A percentile compares a stretch with the other conserved stretches of the same genome.
Conservation (phyloP, 2,329 filamentous ascomycete species). For the Triangularia setosa region DNA sequence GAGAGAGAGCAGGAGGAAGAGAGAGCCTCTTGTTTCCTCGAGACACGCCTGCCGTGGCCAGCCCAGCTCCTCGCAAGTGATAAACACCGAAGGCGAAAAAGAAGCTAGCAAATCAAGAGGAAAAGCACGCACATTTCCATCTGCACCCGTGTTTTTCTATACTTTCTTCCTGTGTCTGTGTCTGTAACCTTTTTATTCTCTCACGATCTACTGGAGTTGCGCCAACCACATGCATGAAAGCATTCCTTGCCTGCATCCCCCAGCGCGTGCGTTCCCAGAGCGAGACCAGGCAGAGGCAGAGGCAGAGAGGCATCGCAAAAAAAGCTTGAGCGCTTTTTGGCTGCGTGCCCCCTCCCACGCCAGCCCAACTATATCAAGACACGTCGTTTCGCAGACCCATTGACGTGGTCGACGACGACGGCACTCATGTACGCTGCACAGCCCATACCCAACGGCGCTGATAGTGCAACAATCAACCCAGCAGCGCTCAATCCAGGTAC, state of each 20-base stretch:
- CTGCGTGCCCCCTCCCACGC: constrained; percentile 30
- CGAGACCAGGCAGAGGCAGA: constrained; percentile 11
- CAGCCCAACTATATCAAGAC: constrained; percentile 59
- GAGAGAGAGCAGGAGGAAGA: not conserved
- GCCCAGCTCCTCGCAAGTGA: not conserved
- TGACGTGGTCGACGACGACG: constrained; percentile 42
- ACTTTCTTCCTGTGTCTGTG: constrained; percentile 11
- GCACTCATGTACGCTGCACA: constrained; percentile 57
- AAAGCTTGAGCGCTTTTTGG: constrained; percentile 31
- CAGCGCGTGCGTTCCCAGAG: constrained; percentile 35
- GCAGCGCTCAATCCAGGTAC: constrained; percentile 78
- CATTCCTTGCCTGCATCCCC: constrained; percentile 43
- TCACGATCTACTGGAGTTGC: constrained; percentile 32
- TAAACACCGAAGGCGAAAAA: constrained; percentile 14
- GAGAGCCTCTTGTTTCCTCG: not conserved
- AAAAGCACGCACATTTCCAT: constrained; percentile 4
- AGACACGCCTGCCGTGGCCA: constrained; percentile 15
- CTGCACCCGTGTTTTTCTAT: constrained; percentile 18
- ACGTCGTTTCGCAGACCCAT: constrained; percentile 53
- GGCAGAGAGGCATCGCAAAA: not conserved
- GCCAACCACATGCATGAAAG: constrained; percentile 50
- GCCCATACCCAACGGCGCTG: constrained; percentile 62
- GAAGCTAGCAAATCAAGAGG: constrained; percentile 17
- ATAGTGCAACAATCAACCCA: constrained; percentile 87
- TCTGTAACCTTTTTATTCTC: constrained; percentile 26